Evolutionary conservation across 2,329 filamentous ascomycete species (phyloP).

Genomic region (Fusarium devonianum): DNA sequence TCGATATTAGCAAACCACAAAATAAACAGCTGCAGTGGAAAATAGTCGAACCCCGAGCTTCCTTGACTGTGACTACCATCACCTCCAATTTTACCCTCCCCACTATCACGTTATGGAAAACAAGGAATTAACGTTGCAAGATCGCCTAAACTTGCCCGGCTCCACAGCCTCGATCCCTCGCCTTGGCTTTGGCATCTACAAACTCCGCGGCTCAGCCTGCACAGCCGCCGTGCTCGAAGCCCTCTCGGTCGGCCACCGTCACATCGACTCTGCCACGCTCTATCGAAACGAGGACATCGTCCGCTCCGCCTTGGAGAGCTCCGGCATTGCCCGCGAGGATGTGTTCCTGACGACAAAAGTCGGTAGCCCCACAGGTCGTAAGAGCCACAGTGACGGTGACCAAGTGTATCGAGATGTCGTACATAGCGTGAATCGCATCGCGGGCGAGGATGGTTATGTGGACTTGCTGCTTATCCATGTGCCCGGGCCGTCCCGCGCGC

Average conservation of each 20-base stretch:
- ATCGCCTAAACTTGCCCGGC: slow-evolving; percentile 34
- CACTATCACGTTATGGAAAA: too few species aligned
- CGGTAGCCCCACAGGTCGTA: slow-evolving; percentile 51
- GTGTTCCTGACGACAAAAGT: slow-evolving; percentile 78
- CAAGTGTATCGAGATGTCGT: slow-evolving; percentile 65
- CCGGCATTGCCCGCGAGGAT: slow-evolving; percentile 62
- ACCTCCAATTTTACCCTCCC: too few species aligned
- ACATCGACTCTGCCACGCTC: slow-evolving; percentile 68
- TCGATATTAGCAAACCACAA: too few species aligned
- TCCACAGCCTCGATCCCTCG: slow-evolving; percentile 59
- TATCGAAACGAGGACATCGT: slow-evolving; percentile 75
- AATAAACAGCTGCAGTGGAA: too few species aligned
- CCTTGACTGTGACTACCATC: too few species aligned
- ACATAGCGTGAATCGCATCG: slow-evolving; percentile 70
- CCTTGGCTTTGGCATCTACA: slow-evolving; percentile 77
- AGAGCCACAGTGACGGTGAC: slow-evolving; percentile 50
- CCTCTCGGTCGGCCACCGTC: slow-evolving; percentile 64
- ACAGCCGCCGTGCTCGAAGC: slow-evolving; percentile 65
- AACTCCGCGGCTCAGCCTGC: slow-evolving; percentile 62
- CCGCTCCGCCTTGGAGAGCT: slow-evolving; percentile 66
- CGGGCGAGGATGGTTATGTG: slow-evolving; percentile 66
- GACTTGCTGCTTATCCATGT: slow-evolving; percentile 77
- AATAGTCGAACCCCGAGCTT: too few species aligned
- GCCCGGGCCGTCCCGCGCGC: slow-evolving; percentile 61
- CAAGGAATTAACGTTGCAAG: too few species aligned